Percentiles rank a stretch among this genome's conserved stretches.
These are phyloP conservation scores for Aspergillus homomorphus DNA, from an alignment of 495 filamentous ascomycete species.

Conservation along the genomic window DNA sequence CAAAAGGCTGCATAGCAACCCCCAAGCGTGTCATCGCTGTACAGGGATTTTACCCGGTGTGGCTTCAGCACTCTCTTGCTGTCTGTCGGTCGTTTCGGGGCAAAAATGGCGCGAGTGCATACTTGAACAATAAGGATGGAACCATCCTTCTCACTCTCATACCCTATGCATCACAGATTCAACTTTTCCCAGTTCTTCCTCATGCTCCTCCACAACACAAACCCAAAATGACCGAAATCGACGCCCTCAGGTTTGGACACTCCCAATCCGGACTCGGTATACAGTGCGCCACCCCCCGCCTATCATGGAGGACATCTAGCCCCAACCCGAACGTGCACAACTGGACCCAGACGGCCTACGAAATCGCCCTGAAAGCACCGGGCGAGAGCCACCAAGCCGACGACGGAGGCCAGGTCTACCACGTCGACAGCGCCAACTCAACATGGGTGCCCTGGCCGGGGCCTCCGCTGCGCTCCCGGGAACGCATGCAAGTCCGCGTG, in stretches of 20 bases:
- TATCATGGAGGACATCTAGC: not conserved
- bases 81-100: not conserved
- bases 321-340: not conserved
- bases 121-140: not conserved
- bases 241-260: not conserved
- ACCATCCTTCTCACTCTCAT: not conserved
- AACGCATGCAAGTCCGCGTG: slow-evolving; percentile 39
- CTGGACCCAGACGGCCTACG: not conserved
- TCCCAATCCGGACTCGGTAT: not conserved
- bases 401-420: not conserved
- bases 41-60: no score
- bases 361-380: not conserved
- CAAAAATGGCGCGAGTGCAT: not conserved
- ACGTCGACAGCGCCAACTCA: slow-evolving; percentile 19
- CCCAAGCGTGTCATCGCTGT: no score
- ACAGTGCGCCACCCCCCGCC: not conserved
- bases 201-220: not conserved
- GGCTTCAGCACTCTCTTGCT: not conserved
- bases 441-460: slow-evolving; percentile 52
- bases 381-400: not conserved
- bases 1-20: no score
- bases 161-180: not conserved
- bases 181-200: not conserved
- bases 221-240: not conserved
- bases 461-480: slow-evolving; percentile 38